These are phyloP conservation scores for Ogataea degrootiae DNA, from an alignment of 805 yeast species.

Conservation along the genomic window DNA sequence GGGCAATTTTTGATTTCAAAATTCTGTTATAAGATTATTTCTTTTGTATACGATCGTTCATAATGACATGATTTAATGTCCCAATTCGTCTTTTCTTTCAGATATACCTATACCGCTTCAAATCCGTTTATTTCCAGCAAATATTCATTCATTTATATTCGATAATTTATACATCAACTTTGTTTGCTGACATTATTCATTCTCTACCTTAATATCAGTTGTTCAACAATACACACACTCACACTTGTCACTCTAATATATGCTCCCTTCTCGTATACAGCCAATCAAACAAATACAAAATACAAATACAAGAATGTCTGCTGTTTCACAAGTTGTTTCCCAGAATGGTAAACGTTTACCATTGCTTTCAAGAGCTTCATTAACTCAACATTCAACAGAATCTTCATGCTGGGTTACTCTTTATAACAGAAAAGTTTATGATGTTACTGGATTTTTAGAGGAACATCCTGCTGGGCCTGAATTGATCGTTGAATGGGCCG, in stretches of 20 bases:
- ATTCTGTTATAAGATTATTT: too few species aligned
- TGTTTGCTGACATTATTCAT: too few species aligned
- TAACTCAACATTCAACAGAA: slow-evolving; percentile 47
- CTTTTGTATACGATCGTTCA: too few species aligned
- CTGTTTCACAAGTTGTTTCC: background rate
- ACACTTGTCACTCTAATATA: background rate
- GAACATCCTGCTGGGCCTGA: slow-evolving; percentile 72
- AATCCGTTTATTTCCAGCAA: too few species aligned
- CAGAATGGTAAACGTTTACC: slow-evolving; percentile 39
- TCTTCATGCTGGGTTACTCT: slow-evolving; percentile 78
- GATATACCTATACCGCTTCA: too few species aligned
- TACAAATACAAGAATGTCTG: background rate
- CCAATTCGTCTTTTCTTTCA: too few species aligned
- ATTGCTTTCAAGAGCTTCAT: slow-evolving; percentile 48
- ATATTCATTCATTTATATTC: too few species aligned
- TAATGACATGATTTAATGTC: too few species aligned
- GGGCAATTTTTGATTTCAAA: too few species aligned
- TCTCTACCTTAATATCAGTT: too few species aligned
- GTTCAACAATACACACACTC: background rate
- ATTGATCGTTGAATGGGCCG: slow-evolving; percentile 52
- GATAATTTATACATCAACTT: too few species aligned
- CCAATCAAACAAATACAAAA: background rate
- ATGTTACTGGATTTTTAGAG: slow-evolving; percentile 68
- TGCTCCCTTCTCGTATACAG: background rate
- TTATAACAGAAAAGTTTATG: slow-evolving; percentile 74